Evolutionary conservation across 2,329 filamentous ascomycete species (phyloP).

Genomic region (Emmonsiellopsis sp.): DNA sequence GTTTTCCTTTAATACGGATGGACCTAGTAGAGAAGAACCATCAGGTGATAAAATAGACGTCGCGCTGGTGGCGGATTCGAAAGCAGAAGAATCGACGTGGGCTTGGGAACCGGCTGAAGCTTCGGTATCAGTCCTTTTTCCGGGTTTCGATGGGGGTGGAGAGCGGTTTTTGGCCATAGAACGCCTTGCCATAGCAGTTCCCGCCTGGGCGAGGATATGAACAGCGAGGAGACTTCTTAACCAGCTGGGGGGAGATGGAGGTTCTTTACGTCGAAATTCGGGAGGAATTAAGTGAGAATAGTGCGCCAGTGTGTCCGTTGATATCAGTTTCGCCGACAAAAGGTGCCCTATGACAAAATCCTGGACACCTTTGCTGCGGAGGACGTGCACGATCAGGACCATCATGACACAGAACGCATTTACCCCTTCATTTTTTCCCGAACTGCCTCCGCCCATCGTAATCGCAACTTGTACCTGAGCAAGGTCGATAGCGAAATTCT

Average conservation of each 20-base stretch:
- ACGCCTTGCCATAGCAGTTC: conserved; percentile 38
- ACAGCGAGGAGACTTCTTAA: conserved; percentile 39
- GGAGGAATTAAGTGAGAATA: conserved; percentile 34
- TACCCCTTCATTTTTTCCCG: conserved; percentile 37
- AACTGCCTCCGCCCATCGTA: conserved; percentile 70
- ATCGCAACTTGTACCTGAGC: conserved; percentile 90
- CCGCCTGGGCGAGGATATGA: conserved; percentile 40
- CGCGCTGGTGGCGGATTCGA: conserved; percentile 30
- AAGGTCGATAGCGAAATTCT: conserved; percentile 79
- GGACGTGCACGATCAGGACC: conserved; percentile 36
- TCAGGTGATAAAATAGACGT: conserved; percentile 32
- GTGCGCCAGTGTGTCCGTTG: conserved; percentile 32
- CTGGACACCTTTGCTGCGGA: conserved; percentile 37
- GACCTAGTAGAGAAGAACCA: conserved; percentile 37
- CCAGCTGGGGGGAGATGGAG: conserved; percentile 35
- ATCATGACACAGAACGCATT: conserved; percentile 37
- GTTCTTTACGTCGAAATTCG: conserved; percentile 33
- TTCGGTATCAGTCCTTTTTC: conserved; percentile 37
- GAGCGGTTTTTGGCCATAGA: conserved; percentile 37
- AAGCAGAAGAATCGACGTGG: conserved; percentile 33
- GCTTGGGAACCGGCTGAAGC: conserved; percentile 34
- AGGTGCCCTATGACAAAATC: conserved; percentile 41
- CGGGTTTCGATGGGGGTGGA: conserved; percentile 29
- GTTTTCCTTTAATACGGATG: conserved; percentile 43
- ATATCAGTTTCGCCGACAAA: conserved; percentile 35